Conservation (phyloP, 805 yeast species). For the Alloascoidea hylecoeti region DNA sequence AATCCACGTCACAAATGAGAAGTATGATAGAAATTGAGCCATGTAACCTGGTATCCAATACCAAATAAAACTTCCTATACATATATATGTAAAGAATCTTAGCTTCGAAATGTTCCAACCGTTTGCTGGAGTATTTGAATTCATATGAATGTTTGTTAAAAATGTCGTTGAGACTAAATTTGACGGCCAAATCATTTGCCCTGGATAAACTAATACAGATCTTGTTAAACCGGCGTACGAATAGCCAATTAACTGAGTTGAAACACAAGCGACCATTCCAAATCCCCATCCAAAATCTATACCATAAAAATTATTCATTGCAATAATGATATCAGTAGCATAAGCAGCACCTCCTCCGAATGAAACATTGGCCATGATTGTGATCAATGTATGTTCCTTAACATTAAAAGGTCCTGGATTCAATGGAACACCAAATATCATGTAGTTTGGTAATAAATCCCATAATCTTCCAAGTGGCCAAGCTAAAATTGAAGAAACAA, state of each 20-base stretch:
- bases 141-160: conserved; percentile 34
- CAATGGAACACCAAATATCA: conserved; percentile 11
- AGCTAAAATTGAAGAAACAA: too few relatives aligned
- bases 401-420: conserved; percentile 52
- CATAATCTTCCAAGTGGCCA: too few relatives aligned
- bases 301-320: conserved; percentile 33
- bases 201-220: conserved; percentile 45
- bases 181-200: conserved; percentile 61
- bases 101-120: conserved; percentile 49
- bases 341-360: conserved; percentile 32
- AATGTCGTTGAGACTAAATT: conserved; percentile 46
- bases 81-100: conserved; percentile 29
- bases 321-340: conserved; percentile 39
- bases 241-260: conserved; percentile 9
- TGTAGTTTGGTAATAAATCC: conserved; percentile 12
- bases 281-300: conserved; percentile 11
- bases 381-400: conserved; percentile 50
- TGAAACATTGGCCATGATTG: conserved; percentile 32
- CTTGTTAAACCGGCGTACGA: conserved; percentile 49
- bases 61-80: conserved; percentile 27
- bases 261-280: not conserved
- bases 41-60: conserved; percentile 53
- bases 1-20: conserved; percentile 52
- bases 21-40: conserved; percentile 39
- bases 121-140: conserved; percentile 34